Percentiles rank a stretch among this genome's conserved stretches.
Evolutionary conservation across 768 basidiomycete genomes (phyloP).

Genomic region (Fibroporia radiculosa): DNA sequence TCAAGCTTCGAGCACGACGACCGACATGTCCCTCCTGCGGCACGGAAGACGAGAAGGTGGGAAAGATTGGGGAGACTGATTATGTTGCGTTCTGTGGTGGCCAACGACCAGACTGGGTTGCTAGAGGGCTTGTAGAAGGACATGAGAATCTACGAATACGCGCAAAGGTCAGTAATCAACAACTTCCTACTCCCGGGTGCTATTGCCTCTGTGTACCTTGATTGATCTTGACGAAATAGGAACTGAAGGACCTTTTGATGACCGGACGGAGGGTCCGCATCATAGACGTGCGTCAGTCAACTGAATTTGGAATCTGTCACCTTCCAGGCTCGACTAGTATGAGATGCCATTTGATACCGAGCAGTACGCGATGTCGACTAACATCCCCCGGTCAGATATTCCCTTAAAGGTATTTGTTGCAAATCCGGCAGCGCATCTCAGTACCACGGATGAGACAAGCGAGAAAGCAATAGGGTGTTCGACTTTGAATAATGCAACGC

Average conservation of each 20-base stretch:
- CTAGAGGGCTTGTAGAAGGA: constrained; percentile 35
- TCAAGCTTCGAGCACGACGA: constrained; percentile 73
- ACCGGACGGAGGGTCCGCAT: constrained; percentile 28
- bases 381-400: constrained; percentile 44
- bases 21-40: constrained; percentile 75
- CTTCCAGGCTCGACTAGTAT: constrained; percentile 69
- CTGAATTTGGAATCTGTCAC: constrained; percentile 83
- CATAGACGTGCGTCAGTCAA: constrained; percentile 73
- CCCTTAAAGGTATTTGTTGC: constrained; percentile 60
- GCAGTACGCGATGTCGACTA: background rate
- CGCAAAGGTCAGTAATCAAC: constrained; percentile 24
- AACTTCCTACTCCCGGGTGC: background rate
- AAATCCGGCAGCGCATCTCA: constrained; percentile 44
- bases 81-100: constrained; percentile 89
- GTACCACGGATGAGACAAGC: no score
- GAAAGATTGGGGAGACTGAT: constrained; percentile 50
- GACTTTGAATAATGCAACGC: no score
- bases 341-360: constrained; percentile 16
- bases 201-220: background rate
- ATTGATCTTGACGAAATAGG: constrained; percentile 28
- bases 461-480: no score
- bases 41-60: constrained; percentile 31
- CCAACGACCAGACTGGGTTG: constrained; percentile 55
- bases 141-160: constrained; percentile 13
- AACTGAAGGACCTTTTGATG: no score